phyloP scores from a whole-genome alignment of 371 early-diverging fungal species.

The Rhizopus stolonifer region DNA sequence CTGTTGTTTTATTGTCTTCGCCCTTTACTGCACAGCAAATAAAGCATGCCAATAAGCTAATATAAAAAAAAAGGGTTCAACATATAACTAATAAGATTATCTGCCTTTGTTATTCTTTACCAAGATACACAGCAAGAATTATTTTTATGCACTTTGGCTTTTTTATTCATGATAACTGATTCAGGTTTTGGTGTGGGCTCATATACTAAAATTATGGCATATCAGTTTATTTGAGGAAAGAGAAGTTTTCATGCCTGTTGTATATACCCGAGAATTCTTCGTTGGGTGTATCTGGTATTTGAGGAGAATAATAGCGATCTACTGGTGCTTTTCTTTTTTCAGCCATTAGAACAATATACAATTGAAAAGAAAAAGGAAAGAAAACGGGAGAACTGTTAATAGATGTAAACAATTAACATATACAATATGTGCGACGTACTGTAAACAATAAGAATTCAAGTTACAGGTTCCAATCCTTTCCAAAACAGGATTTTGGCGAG shows the following conservation, averaged over 20 bases:
- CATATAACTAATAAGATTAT: too few relatives aligned
- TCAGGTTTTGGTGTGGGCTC: not conserved
- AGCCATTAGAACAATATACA: not conserved
- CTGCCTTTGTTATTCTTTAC: not conserved
- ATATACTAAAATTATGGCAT: not conserved
- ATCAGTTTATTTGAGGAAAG: too few relatives aligned
- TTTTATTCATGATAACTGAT: not conserved
- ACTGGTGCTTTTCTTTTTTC: not conserved
- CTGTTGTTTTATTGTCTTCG: not conserved
- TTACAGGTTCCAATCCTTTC: not conserved
- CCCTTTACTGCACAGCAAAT: not conserved
- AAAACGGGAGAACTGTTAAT: not conserved
- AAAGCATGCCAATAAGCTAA: not conserved
- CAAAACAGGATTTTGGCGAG: too few relatives aligned
- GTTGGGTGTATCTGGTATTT: not conserved
- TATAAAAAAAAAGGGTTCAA: not conserved
- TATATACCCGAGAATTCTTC: not conserved
- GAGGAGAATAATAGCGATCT: slow-evolving; percentile 1
- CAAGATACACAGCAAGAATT: not conserved
- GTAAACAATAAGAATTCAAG: not conserved
- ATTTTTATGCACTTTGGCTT: not conserved
- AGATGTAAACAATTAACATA: not conserved
- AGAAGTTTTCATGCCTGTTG: too few relatives aligned
- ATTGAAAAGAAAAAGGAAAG: not conserved
- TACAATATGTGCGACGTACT: not conserved